Percentiles rank a stretch among this genome's conserved stretches.
phyloP scores from a whole-genome alignment of 306 rosid genomes.

The Prunus fruticosa region DNA sequence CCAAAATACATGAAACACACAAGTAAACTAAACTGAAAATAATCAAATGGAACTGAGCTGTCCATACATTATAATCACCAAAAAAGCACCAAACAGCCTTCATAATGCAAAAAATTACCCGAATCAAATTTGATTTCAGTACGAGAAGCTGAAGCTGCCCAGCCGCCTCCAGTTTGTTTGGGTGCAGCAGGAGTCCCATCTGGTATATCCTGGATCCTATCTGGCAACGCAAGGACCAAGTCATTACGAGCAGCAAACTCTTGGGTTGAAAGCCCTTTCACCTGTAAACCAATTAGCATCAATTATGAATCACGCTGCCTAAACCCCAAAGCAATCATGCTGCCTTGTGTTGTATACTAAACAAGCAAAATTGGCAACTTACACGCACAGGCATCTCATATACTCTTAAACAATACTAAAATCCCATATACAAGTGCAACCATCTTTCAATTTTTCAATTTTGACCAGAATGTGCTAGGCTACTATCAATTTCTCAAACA shows the following conservation, averaged over 20 bases:
- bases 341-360: not conserved
- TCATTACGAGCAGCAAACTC: conserved; percentile 98
- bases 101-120: conserved; percentile 38
- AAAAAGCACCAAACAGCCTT: not conserved
- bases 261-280: conserved; percentile 80
- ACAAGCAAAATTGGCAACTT: not conserved
- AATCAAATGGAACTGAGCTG: conserved; percentile 2
- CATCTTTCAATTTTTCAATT: not conserved
- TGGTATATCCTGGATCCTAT: conserved; percentile 90
- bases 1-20: conserved; percentile 23
- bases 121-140: conserved; percentile 91
- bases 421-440: not conserved
- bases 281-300: conserved; percentile 39
- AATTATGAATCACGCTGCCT: not conserved
- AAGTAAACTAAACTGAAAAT: conserved; percentile 8
- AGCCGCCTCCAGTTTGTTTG: conserved; percentile 84
- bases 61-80: not conserved
- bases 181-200: conserved; percentile 83
- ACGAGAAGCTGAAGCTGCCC: conserved; percentile 85
- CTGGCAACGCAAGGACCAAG: conserved; percentile 90
- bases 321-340: not conserved
- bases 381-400: not conserved
- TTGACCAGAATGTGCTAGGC: not conserved
- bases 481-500: not conserved
- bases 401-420: not conserved